Conservation (phyloP, 768 basidiomycete genomes). For the Boletus vinaceobasis region DNA sequence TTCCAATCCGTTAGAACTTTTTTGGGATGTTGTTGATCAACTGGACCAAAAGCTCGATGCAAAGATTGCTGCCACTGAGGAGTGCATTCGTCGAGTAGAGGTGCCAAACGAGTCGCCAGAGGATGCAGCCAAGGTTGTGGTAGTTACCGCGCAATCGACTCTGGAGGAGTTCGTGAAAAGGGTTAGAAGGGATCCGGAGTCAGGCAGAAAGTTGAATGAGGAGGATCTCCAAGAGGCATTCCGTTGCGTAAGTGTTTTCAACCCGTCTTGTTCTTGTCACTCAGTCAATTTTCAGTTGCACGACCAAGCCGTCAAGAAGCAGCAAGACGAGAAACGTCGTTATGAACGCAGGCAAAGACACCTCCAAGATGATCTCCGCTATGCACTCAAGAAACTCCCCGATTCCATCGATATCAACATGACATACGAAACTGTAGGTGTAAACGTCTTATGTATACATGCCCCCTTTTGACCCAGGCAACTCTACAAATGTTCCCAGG, state of each 20-base stretch:
- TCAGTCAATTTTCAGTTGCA: constrained; percentile 52
- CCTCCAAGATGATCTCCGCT: constrained; percentile 91
- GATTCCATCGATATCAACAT: constrained; percentile 75
- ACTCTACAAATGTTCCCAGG: constrained; percentile 37
- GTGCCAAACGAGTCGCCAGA: constrained; percentile 30
- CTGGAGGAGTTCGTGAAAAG: constrained; percentile 60
- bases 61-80: constrained; percentile 68
- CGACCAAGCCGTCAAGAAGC: constrained; percentile 64
- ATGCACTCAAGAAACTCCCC: constrained; percentile 87
- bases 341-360: constrained; percentile 82
- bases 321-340: constrained; percentile 84
- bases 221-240: constrained; percentile 59
- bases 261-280: neutral
- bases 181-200: constrained; percentile 55
- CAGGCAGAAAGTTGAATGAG: constrained; percentile 43
- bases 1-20: constrained; percentile 92
- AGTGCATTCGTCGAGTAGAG: constrained; percentile 47
- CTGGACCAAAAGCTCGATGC: constrained; percentile 83
- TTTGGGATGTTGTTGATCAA: constrained; percentile 90
- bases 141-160: constrained; percentile 54
- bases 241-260: constrained; percentile 48
- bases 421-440: constrained; percentile 78
- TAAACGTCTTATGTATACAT: neutral
- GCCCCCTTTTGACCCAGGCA: neutral
- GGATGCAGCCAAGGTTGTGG: constrained; percentile 34